A percentile compares a stretch with the other conserved stretches of the same genome.
Conservation (phyloP, 345 rosid genomes). For the Boechera stricta region DNA sequence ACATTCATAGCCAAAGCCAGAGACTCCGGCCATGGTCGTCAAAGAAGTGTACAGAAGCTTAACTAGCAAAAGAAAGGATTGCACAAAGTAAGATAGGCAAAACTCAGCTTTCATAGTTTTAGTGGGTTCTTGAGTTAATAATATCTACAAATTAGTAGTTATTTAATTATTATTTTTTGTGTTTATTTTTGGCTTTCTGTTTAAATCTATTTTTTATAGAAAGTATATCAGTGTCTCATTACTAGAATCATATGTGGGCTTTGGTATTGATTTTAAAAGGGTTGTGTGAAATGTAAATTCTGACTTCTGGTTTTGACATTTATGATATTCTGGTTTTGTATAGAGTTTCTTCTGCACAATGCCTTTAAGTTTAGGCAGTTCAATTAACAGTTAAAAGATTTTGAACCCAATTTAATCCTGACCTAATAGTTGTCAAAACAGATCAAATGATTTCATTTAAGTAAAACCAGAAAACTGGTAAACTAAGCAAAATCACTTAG, state of each 20-base stretch:
- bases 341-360: neutral
- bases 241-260: slow-evolving; percentile 4
- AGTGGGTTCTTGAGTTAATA: slow-evolving; percentile 32
- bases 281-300: slow-evolving; percentile 36
- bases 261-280: slow-evolving; percentile 22
- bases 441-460: neutral
- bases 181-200: slow-evolving; percentile 16
- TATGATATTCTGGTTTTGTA: slow-evolving; percentile 27
- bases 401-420: neutral
- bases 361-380: neutral
- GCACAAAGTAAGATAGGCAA: slow-evolving; percentile 39
- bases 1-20: slow-evolving; percentile 70
- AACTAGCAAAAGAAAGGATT: slow-evolving; percentile 36
- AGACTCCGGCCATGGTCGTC: slow-evolving; percentile 51
- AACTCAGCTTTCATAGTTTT: slow-evolving; percentile 33
- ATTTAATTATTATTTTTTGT: neutral
- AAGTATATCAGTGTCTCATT: slow-evolving; percentile 6
- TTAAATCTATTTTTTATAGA: slow-evolving; percentile 16
- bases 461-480: neutral
- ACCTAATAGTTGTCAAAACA: neutral
- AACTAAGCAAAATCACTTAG: slow-evolving; percentile 7
- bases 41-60: slow-evolving; percentile 51
- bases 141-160: slow-evolving; percentile 2
- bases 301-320: slow-evolving; percentile 31
- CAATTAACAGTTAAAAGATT: neutral